Base-by-base conservation (phyloP, 495 filamentous ascomycete species). In the Xylaria acuta region DNA sequence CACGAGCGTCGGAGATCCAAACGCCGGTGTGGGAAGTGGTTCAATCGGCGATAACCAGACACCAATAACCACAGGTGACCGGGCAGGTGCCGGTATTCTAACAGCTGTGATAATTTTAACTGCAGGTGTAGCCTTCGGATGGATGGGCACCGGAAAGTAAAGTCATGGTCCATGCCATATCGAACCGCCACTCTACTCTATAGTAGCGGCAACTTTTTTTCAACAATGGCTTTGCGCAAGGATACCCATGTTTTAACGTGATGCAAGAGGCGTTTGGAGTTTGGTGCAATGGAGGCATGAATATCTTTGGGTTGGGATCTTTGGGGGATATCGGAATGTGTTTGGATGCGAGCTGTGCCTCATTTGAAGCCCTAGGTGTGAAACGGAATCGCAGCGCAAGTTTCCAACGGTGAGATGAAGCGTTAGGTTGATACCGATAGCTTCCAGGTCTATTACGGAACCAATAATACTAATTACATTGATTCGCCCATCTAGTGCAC, bases 1-100 rank as follows among this genome's bases (percentile, higher is more conserved):
- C 47, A 91, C 86, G 0, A 90, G 89, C 60, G 83, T 84, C 71
- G 86, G 88, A 43, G 82, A 92, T 73, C 87, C 90, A 1, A 81
- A 80, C 22, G 90, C 90, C 2, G 90, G 90, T 32, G 81, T 82
- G 6, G 73, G 74, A n/a, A 73, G 69, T 63, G 73, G 76, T 34
- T 74, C 72, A 1, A 75, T 78, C 38, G 66, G 34, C 22, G 67
- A 77, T 16, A 64, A 68, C 8, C 62, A 79, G 22, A 56, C 77
- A 1, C 76, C 77, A 12, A 84, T 91, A 64, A 88, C 83, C 0
- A 81, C 80, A 5, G 85, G 80, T 12, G 90, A 92, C 65, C 81
- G 80, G 6, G 88, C 85, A 0, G 88, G 88, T 54, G 89, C 90
- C 14, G 85, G 84, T 40, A 81, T 91, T 45, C 64, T 90, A 25